Percentiles rank a stretch among this genome's conserved stretches.
phyloP scores from a whole-genome alignment of 306 rosid species.

The Geum urbanum region DNA sequence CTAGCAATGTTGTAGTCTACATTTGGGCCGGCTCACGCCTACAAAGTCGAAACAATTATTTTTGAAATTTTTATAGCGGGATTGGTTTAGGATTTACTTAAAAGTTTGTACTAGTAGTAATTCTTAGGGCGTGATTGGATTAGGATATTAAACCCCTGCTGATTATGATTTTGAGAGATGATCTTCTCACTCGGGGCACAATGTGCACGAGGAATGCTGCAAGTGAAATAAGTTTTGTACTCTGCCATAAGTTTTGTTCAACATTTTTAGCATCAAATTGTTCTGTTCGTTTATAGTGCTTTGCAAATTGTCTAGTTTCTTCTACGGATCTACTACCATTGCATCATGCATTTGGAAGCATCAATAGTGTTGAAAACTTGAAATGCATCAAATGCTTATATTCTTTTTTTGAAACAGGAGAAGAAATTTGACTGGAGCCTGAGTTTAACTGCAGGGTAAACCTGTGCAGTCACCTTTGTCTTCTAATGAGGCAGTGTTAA shows the following conservation, averaged over 20 bases:
- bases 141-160: constrained; percentile 16
- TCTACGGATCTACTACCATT: not conserved
- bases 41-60: constrained; percentile 27
- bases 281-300: not conserved
- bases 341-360: not conserved
- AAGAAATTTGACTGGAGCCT: too few species aligned
- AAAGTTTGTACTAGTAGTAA: constrained; percentile 32
- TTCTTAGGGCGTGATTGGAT: constrained; percentile 32
- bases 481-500: not conserved
- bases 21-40: constrained; percentile 25
- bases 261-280: not conserved
- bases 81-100: constrained; percentile 30
- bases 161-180: constrained; percentile 3
- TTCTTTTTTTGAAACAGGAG: too few species aligned
- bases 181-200: constrained; percentile 5
- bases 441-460: too few species aligned
- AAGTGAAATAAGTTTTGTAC: constrained; percentile 16
- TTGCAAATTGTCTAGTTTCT: not conserved
- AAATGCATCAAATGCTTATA: too few species aligned
- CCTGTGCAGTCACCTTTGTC: too few species aligned
- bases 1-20: constrained; percentile 37
- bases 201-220: not conserved
- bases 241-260: not conserved
- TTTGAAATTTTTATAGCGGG: constrained; percentile 24
- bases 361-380: not conserved